Percentiles rank a stretch among this genome's conserved stretches.
phyloP scores from a whole-genome alignment of 2,329 filamentous ascomycete genomes.

The Aspergillus neotritici region DNA sequence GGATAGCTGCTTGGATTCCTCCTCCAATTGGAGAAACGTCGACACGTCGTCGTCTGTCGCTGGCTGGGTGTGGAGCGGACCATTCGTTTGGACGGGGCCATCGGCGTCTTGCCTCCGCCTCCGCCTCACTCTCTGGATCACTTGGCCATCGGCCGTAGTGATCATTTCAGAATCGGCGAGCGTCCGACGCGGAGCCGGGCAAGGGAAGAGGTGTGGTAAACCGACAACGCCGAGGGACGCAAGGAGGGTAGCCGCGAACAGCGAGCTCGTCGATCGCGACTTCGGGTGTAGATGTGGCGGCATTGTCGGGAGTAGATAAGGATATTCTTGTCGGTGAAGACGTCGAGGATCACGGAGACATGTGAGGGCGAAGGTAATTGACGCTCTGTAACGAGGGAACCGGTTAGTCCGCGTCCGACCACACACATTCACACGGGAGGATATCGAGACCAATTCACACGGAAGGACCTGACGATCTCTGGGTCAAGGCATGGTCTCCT shows the following conservation, averaged over 20 bases:
- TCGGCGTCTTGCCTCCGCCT: slow-evolving; percentile 32
- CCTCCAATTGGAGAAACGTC: slow-evolving; percentile 39
- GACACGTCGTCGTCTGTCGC: slow-evolving; percentile 39
- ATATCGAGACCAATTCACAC: too few relatives aligned
- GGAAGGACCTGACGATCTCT: too few relatives aligned
- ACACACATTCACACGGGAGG: neutral
- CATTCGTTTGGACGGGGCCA: slow-evolving; percentile 10
- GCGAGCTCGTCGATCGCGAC: slow-evolving; percentile 84
- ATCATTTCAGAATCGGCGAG: slow-evolving; percentile 63
- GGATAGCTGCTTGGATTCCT: slow-evolving; percentile 35
- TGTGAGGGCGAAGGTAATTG: slow-evolving; percentile 5
- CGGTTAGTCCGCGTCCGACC: neutral
- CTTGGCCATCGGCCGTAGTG: slow-evolving; percentile 40
- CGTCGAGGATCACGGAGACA: slow-evolving; percentile 4
- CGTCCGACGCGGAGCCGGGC: slow-evolving; percentile 70
- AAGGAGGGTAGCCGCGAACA: slow-evolving; percentile 88
- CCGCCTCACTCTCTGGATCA: slow-evolving; percentile 32
- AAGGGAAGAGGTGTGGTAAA: slow-evolving; percentile 83
- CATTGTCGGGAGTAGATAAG: slow-evolving; percentile 48
- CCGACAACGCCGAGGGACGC: slow-evolving; percentile 89
- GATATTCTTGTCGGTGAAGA: slow-evolving; percentile 1
- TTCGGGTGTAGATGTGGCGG: slow-evolving; percentile 83
- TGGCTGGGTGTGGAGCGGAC: slow-evolving; percentile 13
- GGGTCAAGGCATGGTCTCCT: too few relatives aligned
- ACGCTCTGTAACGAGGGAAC: neutral